Conservation (phyloP, 1,139 yeast genomes). For the Oligophagozyma castellii region DNA sequence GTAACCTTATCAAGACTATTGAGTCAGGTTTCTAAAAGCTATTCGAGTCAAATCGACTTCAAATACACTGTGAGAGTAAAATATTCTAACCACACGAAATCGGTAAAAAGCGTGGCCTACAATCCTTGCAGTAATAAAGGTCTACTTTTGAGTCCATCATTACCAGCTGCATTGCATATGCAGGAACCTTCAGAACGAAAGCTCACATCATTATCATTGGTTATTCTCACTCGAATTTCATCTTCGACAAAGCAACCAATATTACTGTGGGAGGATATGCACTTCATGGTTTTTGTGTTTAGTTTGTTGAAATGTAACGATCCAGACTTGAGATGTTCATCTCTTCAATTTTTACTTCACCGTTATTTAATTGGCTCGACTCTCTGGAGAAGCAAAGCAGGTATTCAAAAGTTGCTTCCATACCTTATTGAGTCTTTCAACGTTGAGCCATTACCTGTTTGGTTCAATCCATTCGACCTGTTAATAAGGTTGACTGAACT, state of each 20-base stretch:
- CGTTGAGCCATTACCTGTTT: conserved; percentile 16
- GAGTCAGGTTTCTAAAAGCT: conserved; percentile 8
- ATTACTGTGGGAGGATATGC: conserved; percentile 8
- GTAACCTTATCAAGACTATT: conserved; percentile 8
- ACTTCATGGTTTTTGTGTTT: conserved; percentile 11
- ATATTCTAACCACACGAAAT: no score
- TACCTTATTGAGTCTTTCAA: conserved; percentile 17
- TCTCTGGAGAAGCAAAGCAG: conserved; percentile 9
- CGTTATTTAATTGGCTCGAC: conserved; percentile 10
- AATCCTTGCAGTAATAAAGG: conserved; percentile 11
- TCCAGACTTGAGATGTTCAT: conserved; percentile 13
- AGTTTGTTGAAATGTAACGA: conserved; percentile 15
- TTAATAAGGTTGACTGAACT: conserved; percentile 10
- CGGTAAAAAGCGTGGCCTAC: conserved; percentile 7
- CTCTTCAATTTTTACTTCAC: conserved; percentile 11
- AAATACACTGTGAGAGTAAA: conserved; percentile 10
- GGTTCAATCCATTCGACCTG: conserved; percentile 21
- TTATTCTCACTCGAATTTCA: conserved; percentile 7
- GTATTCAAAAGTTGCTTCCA: conserved; percentile 13
- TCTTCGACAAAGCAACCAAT: neutral
- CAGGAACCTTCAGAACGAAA: conserved; percentile 11
- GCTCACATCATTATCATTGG: conserved; percentile 10
- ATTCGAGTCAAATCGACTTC: conserved; percentile 11
- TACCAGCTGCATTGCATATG: conserved; percentile 16
- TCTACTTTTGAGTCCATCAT: conserved; percentile 5